Base-by-base conservation (phyloP, 139 green algal species). In the Micractinium conductrix region DNA sequence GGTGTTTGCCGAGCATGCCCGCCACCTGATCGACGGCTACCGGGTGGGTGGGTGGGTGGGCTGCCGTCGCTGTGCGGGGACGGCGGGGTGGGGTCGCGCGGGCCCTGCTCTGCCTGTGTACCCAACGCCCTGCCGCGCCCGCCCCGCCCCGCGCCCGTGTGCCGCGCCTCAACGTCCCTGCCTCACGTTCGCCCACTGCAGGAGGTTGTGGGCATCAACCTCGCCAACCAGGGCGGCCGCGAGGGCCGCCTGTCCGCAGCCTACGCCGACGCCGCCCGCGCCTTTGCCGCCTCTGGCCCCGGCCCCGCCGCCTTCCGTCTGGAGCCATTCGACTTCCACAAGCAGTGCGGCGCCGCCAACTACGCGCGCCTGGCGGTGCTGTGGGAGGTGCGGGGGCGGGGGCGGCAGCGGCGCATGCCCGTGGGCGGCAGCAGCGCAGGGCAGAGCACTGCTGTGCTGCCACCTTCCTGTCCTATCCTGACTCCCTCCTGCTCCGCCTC, bases 241-340 rank as follows among this genome's bases (percentile, higher is more conserved):
- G 95, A 98, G 93, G 95, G 95, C 82, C 91, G 90, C 68, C 88
- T 98, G 76, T 86, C 88, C 72, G 82, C 84, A 7, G 91, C 90
- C 0, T 97, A 94, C 86, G 50, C 50, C 24, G 79, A 78, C 33
- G 62, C 73, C 14, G 84, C 74, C 0, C 48, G 71, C 33, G 84
- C 72, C 38, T 88, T 86, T 16, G 26, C 62, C 12, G 45, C 74
- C 38, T 14, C 33, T 21, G 42, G 62, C 8, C 28, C 44, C 22
- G 75, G 78, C n/a, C n/a, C n/a, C n/a, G n/a, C n/a, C n/a, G n/a
- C n/a, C 67, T 88, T 93, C 68, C 78, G 80, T 10, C 82, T 94
- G 78, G 86, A 96, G 17, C 78, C 88, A 50, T 98, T 98, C 89
- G 95, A 98, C 89, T 98, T 98, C 85, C 95, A 98, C 89, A 92